Base-by-base conservation (phyloP, 2,329 filamentous ascomycete genomes). In the Grosmannia penicillata region DNA sequence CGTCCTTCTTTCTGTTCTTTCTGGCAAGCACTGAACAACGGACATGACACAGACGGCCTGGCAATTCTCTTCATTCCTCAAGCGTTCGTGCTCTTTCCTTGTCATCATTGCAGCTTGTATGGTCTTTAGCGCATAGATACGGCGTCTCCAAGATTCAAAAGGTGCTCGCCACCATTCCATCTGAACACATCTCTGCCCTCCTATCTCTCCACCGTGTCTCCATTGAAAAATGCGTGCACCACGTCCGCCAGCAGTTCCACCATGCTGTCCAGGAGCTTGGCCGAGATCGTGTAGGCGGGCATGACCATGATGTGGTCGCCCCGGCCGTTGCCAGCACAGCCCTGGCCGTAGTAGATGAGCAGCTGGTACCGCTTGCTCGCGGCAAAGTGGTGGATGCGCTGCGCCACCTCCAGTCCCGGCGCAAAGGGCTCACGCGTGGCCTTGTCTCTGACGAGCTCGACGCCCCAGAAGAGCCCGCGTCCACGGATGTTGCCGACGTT, bases 271-370 rank as follows among this genome's bases (percentile, higher is more conserved):
- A 81, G 58, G 22, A 79, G 70, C 9, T 62, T 61, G 29, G 57
- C 56, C 1, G 66, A 73, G 19, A 78, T 63, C 33, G 70, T 82
- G 55, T 75, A 83, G 1, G 80, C 67, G 7, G 82, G 81, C 2
- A 78, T 70, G n/a, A 86, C 49, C 22, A 85, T 62, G 27, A 84
- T 60, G 53, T 83, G 78, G 48, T 87, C 81, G 8, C 80, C 79
- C 2, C 53, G 53, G 3, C 68, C 63, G 34, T 80, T 63, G 44
- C 65, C 74, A 0, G 62, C 69, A 0, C 72, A 73, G 2, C 78
- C 78, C 2, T 59, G 58, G 0, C 76, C 76, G 2, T 72, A 72
- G 50, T 83, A 83, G 4, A 82, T 49, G 3, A 55, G 53, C 22
- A 67, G 48, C 1, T 55, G 53, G 33, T 59, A 57, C 8, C 47